A percentile compares a stretch with the other conserved stretches of the same genome.
Evolutionary conservation across 2,329 filamentous ascomycete genomes (phyloP).

Genomic region (Ophiostoma himal-ulmi): DNA sequence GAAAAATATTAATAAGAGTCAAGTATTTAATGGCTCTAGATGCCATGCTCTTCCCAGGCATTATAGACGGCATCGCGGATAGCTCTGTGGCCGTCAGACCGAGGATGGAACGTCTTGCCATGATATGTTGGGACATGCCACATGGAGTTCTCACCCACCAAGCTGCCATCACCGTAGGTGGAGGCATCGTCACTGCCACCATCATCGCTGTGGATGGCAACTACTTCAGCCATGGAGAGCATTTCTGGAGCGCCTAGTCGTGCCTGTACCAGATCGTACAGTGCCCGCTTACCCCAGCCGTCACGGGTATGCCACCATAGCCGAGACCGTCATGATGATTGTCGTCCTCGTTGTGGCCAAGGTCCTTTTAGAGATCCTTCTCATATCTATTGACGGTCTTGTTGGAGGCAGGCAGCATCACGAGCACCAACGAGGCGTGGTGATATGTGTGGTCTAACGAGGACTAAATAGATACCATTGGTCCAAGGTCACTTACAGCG

Average conservation of each 20-base stretch:
- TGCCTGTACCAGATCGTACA: not conserved
- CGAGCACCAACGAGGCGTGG: not conserved
- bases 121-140: conserved; percentile 32
- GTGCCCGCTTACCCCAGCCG: not conserved
- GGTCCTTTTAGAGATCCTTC: not conserved
- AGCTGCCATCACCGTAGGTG: not conserved
- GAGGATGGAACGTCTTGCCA: conserved; percentile 28
- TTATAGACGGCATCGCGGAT: conserved; percentile 36
- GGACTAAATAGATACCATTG: not conserved
- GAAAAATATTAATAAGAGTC: not conserved
- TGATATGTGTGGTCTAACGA: not conserved
- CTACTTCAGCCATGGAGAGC: not conserved
- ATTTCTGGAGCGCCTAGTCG: not conserved
- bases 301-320: not conserved
- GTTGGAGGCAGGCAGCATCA: not conserved
- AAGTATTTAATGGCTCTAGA: not conserved
- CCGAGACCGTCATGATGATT: not conserved
- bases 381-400: not conserved
- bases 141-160: conserved; percentile 35
- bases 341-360: not conserved
- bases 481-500: not conserved
- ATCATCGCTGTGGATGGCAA: not conserved
- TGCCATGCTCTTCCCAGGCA: conserved; percentile 29
- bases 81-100: conserved; percentile 36
- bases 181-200: not conserved